Conservation (phyloP, 2,329 filamentous ascomycete species). For the Arachnopeziza araneosa region DNA sequence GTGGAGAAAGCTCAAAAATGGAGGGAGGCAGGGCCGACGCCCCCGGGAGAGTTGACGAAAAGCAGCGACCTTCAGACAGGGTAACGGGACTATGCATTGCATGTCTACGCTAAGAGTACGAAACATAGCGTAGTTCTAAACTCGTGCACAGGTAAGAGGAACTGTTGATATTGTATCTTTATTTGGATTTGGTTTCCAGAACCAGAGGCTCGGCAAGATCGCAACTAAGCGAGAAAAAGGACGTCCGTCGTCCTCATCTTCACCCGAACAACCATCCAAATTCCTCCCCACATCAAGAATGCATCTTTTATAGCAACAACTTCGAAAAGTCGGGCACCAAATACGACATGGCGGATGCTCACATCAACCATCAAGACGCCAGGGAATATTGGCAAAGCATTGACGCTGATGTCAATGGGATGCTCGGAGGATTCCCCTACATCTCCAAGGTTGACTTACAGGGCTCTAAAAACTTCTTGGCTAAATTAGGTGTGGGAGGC, state of each 20-base stretch:
- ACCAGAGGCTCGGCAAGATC: not conserved
- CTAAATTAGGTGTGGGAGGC: slow-evolving; percentile 50
- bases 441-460: slow-evolving; percentile 67
- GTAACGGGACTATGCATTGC: not conserved
- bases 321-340: not conserved
- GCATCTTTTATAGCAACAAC: not conserved
- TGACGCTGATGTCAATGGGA: slow-evolving; percentile 57
- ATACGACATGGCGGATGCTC: slow-evolving; percentile 21
- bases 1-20: not conserved
- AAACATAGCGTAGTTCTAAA: not conserved
- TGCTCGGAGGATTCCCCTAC: slow-evolving; percentile 71
- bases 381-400: slow-evolving; percentile 45
- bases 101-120: not conserved
- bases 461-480: slow-evolving; percentile 63
- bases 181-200: not conserved
- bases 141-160: not conserved
- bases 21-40: not conserved
- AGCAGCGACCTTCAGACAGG: not conserved
- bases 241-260: not conserved
- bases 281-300: not conserved
- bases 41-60: not conserved
- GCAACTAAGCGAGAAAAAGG: not conserved
- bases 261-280: not conserved
- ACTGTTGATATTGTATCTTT: not conserved
- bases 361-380: slow-evolving; percentile 28